Conservation (phyloP, 1,139 yeast species). For the Debaryomycetaceae sp. region DNA sequence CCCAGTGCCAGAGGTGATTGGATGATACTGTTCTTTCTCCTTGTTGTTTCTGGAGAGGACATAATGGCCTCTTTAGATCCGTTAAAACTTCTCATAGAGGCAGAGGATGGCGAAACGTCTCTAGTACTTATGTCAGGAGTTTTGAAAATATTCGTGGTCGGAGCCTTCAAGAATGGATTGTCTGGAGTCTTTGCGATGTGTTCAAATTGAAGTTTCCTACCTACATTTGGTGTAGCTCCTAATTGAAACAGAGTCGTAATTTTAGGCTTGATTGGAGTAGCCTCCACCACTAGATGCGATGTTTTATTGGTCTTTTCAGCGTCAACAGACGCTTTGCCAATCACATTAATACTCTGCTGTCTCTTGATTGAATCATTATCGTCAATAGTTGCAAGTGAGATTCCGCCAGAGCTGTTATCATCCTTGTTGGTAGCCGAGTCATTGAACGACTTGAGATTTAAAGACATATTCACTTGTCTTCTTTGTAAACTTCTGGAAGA, state of each 20-base stretch:
- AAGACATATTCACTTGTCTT: constrained; percentile 47
- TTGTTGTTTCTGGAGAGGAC: neutral
- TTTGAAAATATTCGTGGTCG: neutral
- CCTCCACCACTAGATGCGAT: neutral
- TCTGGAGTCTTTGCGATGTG: neutral
- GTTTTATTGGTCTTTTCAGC: neutral
- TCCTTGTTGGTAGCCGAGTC: neutral
- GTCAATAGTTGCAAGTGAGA: neutral
- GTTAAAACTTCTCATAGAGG: neutral
- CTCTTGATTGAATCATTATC: too few species aligned
- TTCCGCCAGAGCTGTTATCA: neutral
- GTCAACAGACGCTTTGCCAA: neutral
- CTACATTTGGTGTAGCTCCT: neutral
- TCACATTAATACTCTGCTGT: neutral
- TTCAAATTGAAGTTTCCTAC: neutral
- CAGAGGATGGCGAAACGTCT: neutral
- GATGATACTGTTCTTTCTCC: neutral
- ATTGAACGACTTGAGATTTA: constrained; percentile 7
- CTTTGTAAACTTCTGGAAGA: constrained; percentile 41
- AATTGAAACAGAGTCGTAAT: neutral
- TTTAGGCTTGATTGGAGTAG: neutral
- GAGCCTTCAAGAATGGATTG: neutral
- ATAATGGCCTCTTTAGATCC: neutral
- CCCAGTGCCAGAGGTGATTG: neutral
- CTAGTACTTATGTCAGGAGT: neutral